Base-by-base conservation (phyloP, 1,284 basidiomycete genomes). In the Leucoagaricus sp. region DNA sequence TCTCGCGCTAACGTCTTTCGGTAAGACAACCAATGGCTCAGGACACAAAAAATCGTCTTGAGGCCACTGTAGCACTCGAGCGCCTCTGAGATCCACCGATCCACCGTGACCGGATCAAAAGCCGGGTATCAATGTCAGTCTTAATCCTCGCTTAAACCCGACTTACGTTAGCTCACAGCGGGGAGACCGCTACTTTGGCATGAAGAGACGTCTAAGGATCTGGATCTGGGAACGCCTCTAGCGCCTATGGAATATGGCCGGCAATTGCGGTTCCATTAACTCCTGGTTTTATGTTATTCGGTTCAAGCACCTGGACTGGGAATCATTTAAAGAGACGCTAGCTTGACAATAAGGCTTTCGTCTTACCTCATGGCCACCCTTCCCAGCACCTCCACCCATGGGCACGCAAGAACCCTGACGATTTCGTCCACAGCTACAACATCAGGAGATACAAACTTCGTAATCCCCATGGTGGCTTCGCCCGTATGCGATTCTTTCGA, bases 401-500 rank as follows among this genome's bases (percentile, higher is more conserved):
- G 46, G 23, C 41, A 61, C 47, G 33, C 57, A 33, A 58, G 55
- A 41, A 55, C 26, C 47, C n/a, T 61, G n/a, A 58, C 51, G 2
- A 21, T 62, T 15, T 51, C 49, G 17, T 55, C 53, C 12, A 44
- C 53, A 8, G 42, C 54, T 2, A 57, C 52, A 7, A 48, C 50
- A 8, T 5, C 52, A n/a, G 49, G 41, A 9, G 63, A 64, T 29
- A 46, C 58, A 25, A 65, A 63, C 55, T 54, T 61, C 15, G 59
- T 56, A 13, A 65, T 65, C 57, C 58, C 60, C 1, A 63, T 63
- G 33, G 58, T 60, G 15, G 52, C 63, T 15, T 69, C 69, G n/a
- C 66, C 66, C 9, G 57, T 50, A 15, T 36, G 66, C 70, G 13
- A 63, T 75, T 36, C 75, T 75, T 7, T 70, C 72, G 0, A 65